phyloP scores from a whole-genome alignment of 1,284 basidiomycete species.

The Inonotus obliquus region DNA sequence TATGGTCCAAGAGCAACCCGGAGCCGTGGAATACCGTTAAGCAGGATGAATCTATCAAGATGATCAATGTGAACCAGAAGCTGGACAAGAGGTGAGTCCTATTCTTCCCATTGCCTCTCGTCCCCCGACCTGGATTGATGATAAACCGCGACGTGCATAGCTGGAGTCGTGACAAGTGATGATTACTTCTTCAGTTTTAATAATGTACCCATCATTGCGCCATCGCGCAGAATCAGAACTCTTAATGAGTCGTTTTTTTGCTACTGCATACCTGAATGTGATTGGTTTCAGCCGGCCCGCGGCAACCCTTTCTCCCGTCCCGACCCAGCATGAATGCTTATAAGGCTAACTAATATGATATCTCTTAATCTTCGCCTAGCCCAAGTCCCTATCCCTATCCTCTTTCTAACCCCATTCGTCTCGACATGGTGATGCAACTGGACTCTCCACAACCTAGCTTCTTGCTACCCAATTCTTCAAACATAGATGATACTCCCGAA shows the following conservation, averaged over 20 bases:
- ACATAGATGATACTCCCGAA: conserved; percentile 44
- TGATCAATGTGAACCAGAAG: conserved; percentile 63
- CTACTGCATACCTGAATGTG: background rate
- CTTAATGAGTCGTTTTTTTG: background rate
- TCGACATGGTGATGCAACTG: conserved; percentile 38
- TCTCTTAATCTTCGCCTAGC: conserved; percentile 7
- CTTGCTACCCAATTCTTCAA: conserved; percentile 34
- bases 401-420: conserved; percentile 5
- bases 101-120: background rate
- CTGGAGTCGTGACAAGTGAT: conserved; percentile 65
- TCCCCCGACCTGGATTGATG: conserved; percentile 8
- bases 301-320: background rate
- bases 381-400: background rate
- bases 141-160: conserved; percentile 32
- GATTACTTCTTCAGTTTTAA: background rate
- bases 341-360: conserved; percentile 1
- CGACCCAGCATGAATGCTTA: background rate
- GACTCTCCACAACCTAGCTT: conserved; percentile 39
- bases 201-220: conserved; percentile 17
- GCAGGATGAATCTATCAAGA: conserved; percentile 65
- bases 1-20: conserved; percentile 78
- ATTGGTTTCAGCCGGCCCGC: conserved; percentile 4
- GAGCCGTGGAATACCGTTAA: conserved; percentile 76
- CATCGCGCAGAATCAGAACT: conserved; percentile 10
- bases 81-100: conserved; percentile 61